Conservation (phyloP, 2,329 filamentous ascomycete species). For the Alternaria gaisen region DNA sequence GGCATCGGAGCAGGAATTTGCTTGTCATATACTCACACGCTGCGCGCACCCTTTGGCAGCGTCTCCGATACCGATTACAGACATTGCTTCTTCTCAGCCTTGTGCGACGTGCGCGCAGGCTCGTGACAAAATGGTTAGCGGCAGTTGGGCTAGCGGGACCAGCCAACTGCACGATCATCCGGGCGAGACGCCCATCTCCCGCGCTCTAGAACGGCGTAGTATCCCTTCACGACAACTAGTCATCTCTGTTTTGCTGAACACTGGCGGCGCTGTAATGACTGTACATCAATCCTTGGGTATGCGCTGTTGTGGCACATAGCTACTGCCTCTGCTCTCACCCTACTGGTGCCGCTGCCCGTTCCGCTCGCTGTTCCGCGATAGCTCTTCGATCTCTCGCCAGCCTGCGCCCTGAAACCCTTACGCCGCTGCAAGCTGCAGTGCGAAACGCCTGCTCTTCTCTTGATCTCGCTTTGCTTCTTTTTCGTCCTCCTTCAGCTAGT, state of each 20-base stretch:
- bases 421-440: constrained; percentile 7
- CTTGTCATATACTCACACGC: constrained; percentile 5
- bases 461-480: not conserved
- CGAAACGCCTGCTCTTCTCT: not conserved
- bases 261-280: constrained; percentile 9
- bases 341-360: constrained; percentile 21
- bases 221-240: constrained; percentile 4
- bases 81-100: constrained; percentile 5
- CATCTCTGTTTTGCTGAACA: constrained; percentile 5
- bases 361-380: constrained; percentile 13
- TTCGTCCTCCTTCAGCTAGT: not conserved
- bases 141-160: constrained; percentile 3
- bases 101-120: constrained; percentile 5
- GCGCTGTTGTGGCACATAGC: constrained; percentile 19
- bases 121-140: constrained; percentile 9
- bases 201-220: constrained; percentile 8
- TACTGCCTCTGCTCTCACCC: constrained; percentile 11
- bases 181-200: constrained; percentile 21
- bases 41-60: not conserved
- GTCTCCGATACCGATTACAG: constrained; percentile 1
- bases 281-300: not conserved
- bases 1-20: constrained; percentile 1
- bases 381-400: constrained; percentile 13
- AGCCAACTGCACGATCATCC: constrained; percentile 9
- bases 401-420: constrained; percentile 15